Base-by-base conservation (phyloP, 2,329 filamentous ascomycete species). In the Calonectria fujianensis region DNA sequence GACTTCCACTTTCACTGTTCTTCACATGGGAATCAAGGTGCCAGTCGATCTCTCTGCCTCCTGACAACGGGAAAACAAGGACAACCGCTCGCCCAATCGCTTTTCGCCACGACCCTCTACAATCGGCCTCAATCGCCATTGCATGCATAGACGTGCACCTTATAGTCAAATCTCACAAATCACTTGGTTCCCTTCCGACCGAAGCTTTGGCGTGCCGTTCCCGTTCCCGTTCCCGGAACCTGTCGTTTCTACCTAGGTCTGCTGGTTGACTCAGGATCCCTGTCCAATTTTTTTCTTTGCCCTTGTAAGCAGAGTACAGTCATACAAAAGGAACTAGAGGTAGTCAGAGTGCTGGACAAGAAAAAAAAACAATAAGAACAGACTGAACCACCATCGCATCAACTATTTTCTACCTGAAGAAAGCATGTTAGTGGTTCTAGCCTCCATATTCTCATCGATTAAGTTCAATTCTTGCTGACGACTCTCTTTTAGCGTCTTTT, bases 141-240 rank as follows among this genome's bases (percentile, higher is more conserved):
- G 29, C 61, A 27, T 64, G 57, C 57, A 61, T 39, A 39, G 32
- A 27, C 20, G n/a, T 61, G 18, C n/a, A n/a, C n/a, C 32, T 39
- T 27, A 32, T 39, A 39, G 32, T 61, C n/a, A 61, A 32, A 48
- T 48, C 61, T 64, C 61, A 48, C 57, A 61, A 39, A 24, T 11
- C 37, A 48, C 59, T 54, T 51, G 59, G 59, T 57, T 61, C 48
- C 69, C 69, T 39, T 70, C 57, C 69, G 57, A 64, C 59, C 69
- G 69, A 65, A 65, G 39, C 67, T 64, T 45, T 48, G 24, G 24
- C 37, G 37, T 64, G 24, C 39, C 61, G 57, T 31, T 70, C 50
- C 37, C 45, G 57, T 63, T 65, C 69, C 69, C 69, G 69, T 70
- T 65, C 48, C 59, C 59, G 69, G 69, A 51, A 59, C 50, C 37